These are phyloP conservation scores for Rhynchospora breviuscula DNA, from an alignment of 176 grass and related monocot genomes.

Conservation along the genomic window DNA sequence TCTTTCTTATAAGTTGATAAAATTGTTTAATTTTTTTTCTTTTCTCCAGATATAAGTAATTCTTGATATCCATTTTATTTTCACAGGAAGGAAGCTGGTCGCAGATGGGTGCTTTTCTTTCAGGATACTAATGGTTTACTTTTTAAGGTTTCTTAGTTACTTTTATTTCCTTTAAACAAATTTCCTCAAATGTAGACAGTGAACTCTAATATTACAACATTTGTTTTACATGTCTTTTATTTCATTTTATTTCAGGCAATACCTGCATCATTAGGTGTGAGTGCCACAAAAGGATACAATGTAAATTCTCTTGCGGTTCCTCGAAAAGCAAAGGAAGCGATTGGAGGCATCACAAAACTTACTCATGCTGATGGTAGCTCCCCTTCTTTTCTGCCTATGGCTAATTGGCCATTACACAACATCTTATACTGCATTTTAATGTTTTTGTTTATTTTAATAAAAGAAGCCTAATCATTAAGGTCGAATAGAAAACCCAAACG, in stretches of 20 bases:
- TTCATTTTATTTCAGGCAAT: conserved; percentile 59
- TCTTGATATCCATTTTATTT: conserved; percentile 22
- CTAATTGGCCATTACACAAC: neutral
- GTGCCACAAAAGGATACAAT: conserved; percentile 74
- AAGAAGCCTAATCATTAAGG: neutral
- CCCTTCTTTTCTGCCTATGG: neutral
- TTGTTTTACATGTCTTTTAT: neutral
- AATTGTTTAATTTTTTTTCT: neutral
- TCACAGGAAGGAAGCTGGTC: conserved; percentile 50
- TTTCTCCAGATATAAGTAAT: conserved; percentile 4
- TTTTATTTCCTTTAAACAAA: conserved; percentile 4
- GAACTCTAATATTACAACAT: neutral
- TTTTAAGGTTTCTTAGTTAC: conserved; percentile 69
- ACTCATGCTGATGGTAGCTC: conserved; percentile 70
- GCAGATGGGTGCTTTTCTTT: conserved; percentile 92
- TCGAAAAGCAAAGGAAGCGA: conserved; percentile 94
- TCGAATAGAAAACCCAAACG: neutral
- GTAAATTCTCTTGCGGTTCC: conserved; percentile 97
- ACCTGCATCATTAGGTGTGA: conserved; percentile 92
- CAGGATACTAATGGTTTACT: conserved; percentile 97
- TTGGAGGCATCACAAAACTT: conserved; percentile 99
- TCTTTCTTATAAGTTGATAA: conserved; percentile 25
- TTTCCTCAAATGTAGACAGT: neutral
- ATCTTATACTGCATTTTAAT: neutral
- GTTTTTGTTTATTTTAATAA: neutral